These are phyloP conservation scores for Zygnema circumcarinatum DNA, from an alignment of 139 green algal genomes.

Conservation along the genomic window DNA sequence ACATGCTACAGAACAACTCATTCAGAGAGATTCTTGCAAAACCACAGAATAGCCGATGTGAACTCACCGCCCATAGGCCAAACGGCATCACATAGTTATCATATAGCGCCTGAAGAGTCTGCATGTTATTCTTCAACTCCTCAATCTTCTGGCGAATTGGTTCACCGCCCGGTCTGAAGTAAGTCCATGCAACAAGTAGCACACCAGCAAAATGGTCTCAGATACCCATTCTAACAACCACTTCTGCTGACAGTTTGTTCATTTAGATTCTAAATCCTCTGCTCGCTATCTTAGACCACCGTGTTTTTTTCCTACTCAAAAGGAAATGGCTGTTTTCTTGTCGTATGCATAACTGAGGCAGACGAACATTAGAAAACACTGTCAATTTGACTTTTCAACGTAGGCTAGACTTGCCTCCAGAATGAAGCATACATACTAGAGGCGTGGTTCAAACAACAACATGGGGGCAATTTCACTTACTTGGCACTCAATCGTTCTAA, in stretches of 20 bases:
- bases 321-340: no score
- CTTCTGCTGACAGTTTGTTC: neutral
- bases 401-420: no score
- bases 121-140: constrained; percentile 31
- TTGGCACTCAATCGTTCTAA: constrained; percentile 2
- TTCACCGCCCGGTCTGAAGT: neutral
- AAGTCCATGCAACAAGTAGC: neutral
- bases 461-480: no score
- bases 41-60: neutral
- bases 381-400: no score
- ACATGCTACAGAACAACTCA: no score
- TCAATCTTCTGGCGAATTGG: neutral
- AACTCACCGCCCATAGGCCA: constrained; percentile 49
- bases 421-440: no score
- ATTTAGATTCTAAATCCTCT: no score
- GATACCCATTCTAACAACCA: neutral
- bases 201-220: neutral
- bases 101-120: constrained; percentile 49
- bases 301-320: no score
- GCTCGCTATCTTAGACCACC: no score
- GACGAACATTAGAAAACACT: no score
- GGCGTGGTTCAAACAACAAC: no score
- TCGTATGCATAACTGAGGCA: no score
- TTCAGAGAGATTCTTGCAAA: constrained; percentile 17
- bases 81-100: constrained; percentile 59